These are phyloP conservation scores for Capsicum chinense DNA, from an alignment of 257 asterid species.

Conservation along the genomic window DNA sequence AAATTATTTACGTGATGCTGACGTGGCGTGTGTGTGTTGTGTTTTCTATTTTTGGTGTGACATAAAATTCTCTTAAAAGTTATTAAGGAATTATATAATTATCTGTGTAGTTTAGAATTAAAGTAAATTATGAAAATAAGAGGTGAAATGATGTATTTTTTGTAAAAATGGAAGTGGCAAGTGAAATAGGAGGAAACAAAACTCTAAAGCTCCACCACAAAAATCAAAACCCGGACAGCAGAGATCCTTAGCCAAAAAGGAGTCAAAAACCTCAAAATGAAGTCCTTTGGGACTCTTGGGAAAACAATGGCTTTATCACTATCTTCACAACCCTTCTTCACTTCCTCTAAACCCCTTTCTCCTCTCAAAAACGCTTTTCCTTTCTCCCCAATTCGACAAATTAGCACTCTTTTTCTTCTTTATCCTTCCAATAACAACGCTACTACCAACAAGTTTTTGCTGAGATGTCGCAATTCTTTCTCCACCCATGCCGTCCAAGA, in stretches of 20 bases:
- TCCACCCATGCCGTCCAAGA: slow-evolving; percentile 49
- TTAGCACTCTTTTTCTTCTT: slow-evolving; percentile 27
- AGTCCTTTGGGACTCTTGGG: slow-evolving; percentile 29
- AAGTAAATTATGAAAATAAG: too few species aligned
- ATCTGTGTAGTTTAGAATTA: too few species aligned
- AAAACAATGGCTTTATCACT: slow-evolving; percentile 48
- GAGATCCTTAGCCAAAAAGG: background rate
- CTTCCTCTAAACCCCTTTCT: slow-evolving; percentile 30
- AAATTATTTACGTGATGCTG: too few species aligned
- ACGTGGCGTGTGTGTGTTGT: too few species aligned
- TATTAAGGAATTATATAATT: too few species aligned
- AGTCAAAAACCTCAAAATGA: background rate
- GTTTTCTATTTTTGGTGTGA: too few species aligned
- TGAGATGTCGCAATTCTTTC: slow-evolving; percentile 40
- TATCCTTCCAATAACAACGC: slow-evolving; percentile 26
- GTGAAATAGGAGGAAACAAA: background rate
- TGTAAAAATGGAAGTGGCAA: too few species aligned
- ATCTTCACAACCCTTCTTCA: slow-evolving; percentile 42
- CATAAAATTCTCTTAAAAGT: too few species aligned
- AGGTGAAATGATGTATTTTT: too few species aligned
- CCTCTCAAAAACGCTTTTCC: background rate
- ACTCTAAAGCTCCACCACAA: slow-evolving; percentile 26
- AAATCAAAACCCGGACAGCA: background rate
- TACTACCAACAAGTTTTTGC: slow-evolving; percentile 1
- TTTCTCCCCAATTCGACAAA: slow-evolving; percentile 30